Evolutionary conservation across 1,284 basidiomycete genomes (phyloP).

Genomic region (Ustilago lituana): DNA sequence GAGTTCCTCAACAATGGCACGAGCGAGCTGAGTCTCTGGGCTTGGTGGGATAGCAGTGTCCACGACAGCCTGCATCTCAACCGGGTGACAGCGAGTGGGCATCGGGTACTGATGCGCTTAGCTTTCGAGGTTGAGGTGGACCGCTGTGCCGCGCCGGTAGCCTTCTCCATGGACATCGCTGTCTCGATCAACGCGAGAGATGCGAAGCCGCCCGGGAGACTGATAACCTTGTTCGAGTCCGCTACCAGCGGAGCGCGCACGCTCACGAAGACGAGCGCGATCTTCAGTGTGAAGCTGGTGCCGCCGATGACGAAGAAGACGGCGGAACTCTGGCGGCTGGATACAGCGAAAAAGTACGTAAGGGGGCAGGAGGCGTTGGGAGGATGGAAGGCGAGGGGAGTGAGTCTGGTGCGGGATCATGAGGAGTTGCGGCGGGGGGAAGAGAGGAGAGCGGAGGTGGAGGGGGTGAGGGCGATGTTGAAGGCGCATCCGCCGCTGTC

Average conservation of each 20-base stretch:
- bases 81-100: conserved; percentile 79
- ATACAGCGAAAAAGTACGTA: conserved; percentile 92
- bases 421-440: conserved; percentile 77
- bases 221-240: conserved; percentile 72
- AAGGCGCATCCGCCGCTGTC: conserved; percentile 26
- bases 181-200: conserved; percentile 87
- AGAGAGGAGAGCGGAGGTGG: conserved; percentile 83
- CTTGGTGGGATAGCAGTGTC: conserved; percentile 90
- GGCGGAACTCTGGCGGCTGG: conserved; percentile 89
- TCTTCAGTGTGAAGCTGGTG: conserved; percentile 82
- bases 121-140: conserved; percentile 83
- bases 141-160: conserved; percentile 81
- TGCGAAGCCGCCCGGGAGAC: conserved; percentile 81
- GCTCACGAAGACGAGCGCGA: conserved; percentile 73
- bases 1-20: conserved; percentile 56
- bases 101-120: conserved; percentile 82
- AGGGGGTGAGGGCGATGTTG: conserved; percentile 82
- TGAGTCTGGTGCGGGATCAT: conserved; percentile 87
- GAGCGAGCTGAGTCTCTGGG: conserved; percentile 48
- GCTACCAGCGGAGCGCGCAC: conserved; percentile 69
- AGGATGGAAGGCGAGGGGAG: conserved; percentile 84
- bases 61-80: conserved; percentile 89
- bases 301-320: conserved; percentile 87
- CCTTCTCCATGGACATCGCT: conserved; percentile 86
- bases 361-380: conserved; percentile 85